phyloP scores from a whole-genome alignment of 495 filamentous ascomycete genomes.

The Podospora bellae-mahoneyi region DNA sequence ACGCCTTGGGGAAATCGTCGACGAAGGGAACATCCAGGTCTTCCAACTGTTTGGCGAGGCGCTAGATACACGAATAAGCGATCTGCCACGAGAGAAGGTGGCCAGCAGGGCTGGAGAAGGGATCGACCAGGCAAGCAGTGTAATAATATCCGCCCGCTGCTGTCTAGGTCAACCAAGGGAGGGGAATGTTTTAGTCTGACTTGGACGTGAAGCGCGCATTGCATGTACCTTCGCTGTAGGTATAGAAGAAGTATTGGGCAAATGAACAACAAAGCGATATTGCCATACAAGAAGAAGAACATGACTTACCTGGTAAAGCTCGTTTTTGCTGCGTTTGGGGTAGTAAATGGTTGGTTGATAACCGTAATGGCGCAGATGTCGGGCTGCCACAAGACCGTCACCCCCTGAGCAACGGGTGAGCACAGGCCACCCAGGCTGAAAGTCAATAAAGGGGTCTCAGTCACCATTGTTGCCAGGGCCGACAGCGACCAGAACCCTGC shows the following conservation, averaged over 20 bases:
- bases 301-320: constrained; percentile 72
- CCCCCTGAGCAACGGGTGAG: constrained; percentile 57
- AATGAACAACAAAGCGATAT: constrained; percentile 4
- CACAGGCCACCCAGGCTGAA: constrained; percentile 19
- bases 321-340: constrained; percentile 84
- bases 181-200: background rate
- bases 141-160: constrained; percentile 24
- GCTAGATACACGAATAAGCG: constrained; percentile 45
- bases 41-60: constrained; percentile 76
- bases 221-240: background rate
- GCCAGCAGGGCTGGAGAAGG: constrained; percentile 18
- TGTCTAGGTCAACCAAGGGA: background rate
- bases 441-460: constrained; percentile 21
- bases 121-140: constrained; percentile 1
- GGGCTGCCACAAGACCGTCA: constrained; percentile 90
- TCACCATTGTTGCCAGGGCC: constrained; percentile 93
- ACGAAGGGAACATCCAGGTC: constrained; percentile 83
- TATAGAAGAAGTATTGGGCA: background rate
- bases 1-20: constrained; percentile 66
- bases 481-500: constrained; percentile 78
- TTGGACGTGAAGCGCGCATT: background rate
- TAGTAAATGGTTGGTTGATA: constrained; percentile 91
- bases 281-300: background rate
- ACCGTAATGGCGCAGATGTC: constrained; percentile 91
- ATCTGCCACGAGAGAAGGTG: background rate